phyloP scores from a whole-genome alignment of 2,329 filamentous ascomycete genomes.

The Pestalotiopsis sp. region DNA sequence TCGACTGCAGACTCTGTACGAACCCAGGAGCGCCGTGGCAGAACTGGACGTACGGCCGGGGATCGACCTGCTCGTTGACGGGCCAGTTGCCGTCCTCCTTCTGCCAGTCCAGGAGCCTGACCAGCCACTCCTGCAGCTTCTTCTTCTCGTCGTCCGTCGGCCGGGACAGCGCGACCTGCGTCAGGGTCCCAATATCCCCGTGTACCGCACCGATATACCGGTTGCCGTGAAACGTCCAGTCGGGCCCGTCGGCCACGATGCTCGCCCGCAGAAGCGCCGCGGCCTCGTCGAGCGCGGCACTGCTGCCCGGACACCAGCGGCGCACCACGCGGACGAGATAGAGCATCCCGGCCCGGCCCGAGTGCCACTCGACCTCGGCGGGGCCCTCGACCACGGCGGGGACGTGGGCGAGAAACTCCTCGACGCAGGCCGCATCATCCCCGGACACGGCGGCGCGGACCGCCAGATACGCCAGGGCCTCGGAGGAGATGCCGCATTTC shows the following conservation, averaged over 20 bases:
- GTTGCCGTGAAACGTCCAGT: neutral
- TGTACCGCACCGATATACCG: constrained; percentile 5
- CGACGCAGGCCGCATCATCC: neutral
- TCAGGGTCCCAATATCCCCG: constrained; percentile 7
- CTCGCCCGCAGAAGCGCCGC: neutral
- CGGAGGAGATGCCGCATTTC: neutral
- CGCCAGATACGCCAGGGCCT: neutral
- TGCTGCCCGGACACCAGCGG: neutral
- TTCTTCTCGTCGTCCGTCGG: neutral
- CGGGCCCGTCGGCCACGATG: neutral
- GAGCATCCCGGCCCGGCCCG: neutral
- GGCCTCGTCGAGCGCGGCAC: neutral
- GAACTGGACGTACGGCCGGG: constrained; percentile 4
- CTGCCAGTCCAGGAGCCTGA: constrained; percentile 3
- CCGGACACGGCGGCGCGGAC: neutral
- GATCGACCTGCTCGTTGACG: neutral
- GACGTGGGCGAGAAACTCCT: neutral
- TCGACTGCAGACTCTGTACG: neutral
- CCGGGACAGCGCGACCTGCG: neutral
- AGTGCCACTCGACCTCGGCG: neutral
- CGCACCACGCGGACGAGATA: neutral
- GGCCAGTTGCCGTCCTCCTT: constrained; percentile 3
- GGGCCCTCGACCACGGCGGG: neutral
- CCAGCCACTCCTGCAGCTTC: neutral
- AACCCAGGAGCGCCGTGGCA: constrained; percentile 10